Base-by-base conservation (phyloP, 805 yeast genomes). In the Teunomyces funiuensis region DNA sequence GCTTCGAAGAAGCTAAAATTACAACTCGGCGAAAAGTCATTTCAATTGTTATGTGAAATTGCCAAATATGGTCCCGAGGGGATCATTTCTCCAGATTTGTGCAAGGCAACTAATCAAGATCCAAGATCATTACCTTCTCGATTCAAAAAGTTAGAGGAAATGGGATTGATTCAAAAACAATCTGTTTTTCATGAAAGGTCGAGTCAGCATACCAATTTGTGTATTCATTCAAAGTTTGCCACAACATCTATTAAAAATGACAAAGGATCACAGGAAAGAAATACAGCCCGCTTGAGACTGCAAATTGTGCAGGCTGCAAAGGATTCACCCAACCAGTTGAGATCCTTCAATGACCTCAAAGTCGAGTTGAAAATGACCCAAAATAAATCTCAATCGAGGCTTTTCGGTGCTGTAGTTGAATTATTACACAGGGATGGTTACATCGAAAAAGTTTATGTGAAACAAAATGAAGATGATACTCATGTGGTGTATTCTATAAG, bases 81-180 rank as follows among this genome's bases (percentile, higher is more conserved):
- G 7, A 76, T 84, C 11, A 70, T 76, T 37, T 77, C 90, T 0
- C 63, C 79, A 22, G 79, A 77, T 18, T 64, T 85, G 43, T 76
- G 82, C 2, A 63, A 65, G 29, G 67, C 63, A 14, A 77, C 89
- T 0, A 77, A 77, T 6, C 93, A 85, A 59, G 93, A 85, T 52
- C 77, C 82, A 13, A 71, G 91, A 47, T 82, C 89, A 43, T 66
- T 83, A 29, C 80, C 89, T 0, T 69, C 79, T 1, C 69, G 93
- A 50, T 65, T 83, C 39, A 79, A 76, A 51, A 71, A 72, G 31
- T 61, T 85, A 14, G 77, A 72, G 43, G 76, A 69, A 6, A 56
- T 69, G 27, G 78, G 77, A 15, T 60, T 81, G 13, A 73, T 82
- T 4, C 61, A 61, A 16, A 77, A 72, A 38, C 55, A 51, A 8